Conservation (phyloP, 1,284 basidiomycete genomes). For the Ceratobasidium sp. region DNA sequence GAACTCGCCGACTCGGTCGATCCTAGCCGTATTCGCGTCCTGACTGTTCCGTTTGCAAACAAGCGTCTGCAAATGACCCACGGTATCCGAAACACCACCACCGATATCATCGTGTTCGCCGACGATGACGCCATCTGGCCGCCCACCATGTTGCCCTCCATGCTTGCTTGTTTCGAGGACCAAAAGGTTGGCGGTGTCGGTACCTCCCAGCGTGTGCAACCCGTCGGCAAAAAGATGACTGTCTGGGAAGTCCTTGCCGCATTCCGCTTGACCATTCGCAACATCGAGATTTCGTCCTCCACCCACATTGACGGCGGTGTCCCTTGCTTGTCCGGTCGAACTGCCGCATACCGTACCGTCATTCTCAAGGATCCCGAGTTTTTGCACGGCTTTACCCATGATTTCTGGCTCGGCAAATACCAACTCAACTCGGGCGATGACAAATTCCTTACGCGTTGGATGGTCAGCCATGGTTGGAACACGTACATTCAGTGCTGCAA, state of each 20-base stretch:
- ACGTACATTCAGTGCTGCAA: slow-evolving; percentile 92
- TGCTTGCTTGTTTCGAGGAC: slow-evolving; percentile 91
- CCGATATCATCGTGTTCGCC: slow-evolving; percentile 94
- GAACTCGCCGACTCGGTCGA: slow-evolving; percentile 87
- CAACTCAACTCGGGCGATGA: slow-evolving; percentile 92
- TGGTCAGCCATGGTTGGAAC: slow-evolving; percentile 92
- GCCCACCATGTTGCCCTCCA: slow-evolving; percentile 80
- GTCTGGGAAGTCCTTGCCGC: slow-evolving; percentile 94
- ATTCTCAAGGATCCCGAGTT: slow-evolving; percentile 94
- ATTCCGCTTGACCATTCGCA: slow-evolving; percentile 88
- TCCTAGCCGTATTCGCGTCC: slow-evolving; percentile 79
- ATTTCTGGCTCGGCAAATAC: slow-evolving; percentile 91
- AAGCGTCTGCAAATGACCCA: slow-evolving; percentile 92
- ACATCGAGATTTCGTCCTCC: slow-evolving; percentile 87
- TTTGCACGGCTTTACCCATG: slow-evolving; percentile 89
- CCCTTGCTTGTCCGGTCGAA: slow-evolving; percentile 89
- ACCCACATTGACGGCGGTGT: slow-evolving; percentile 93
- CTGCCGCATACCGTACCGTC: slow-evolving; percentile 89
- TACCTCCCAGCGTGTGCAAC: slow-evolving; percentile 86
- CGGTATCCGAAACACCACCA: slow-evolving; percentile 86
- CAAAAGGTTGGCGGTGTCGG: slow-evolving; percentile 91
- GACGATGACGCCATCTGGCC: slow-evolving; percentile 97
- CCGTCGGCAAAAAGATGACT: slow-evolving; percentile 78
- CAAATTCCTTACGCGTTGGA: slow-evolving; percentile 95
- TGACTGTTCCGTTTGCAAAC: slow-evolving; percentile 91